Evolutionary conservation across 2,329 filamentous ascomycete species (phyloP).

Genomic region (Coniochaeta ligniaria): DNA sequence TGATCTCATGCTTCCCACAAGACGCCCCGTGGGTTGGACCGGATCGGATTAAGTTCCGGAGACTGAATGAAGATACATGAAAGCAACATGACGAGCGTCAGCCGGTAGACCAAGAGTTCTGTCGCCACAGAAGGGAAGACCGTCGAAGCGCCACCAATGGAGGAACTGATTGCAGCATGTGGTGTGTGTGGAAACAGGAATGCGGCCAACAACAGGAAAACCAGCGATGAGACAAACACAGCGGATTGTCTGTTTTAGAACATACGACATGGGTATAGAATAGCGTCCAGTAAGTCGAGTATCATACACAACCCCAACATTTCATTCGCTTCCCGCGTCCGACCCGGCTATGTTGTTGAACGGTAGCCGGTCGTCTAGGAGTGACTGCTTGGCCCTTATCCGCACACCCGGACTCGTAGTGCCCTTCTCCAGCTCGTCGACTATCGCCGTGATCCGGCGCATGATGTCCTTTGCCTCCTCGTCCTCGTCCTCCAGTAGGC

Average conservation of each 20-base stretch:
- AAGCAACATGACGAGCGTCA: no score
- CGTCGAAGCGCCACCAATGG: no score
- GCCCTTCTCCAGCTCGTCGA: constrained; percentile 46
- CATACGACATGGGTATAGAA: neutral
- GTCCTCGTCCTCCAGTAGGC: constrained; percentile 37
- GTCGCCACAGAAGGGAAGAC: no score
- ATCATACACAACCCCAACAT: constrained; percentile 17
- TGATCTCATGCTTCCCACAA: no score
- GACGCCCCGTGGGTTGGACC: no score
- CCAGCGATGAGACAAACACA: neutral
- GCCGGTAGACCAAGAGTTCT: no score
- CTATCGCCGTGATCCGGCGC: constrained; percentile 42
- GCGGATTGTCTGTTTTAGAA: neutral
- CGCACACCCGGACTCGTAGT: constrained; percentile 67
- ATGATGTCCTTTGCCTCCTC: constrained; percentile 37
- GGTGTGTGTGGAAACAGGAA: no score
- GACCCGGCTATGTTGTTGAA: constrained; percentile 40
- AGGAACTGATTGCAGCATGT: no score
- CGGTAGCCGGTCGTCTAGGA: constrained; percentile 68
- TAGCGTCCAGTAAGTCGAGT: constrained; percentile 4
- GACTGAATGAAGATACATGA: no score
- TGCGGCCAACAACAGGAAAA: neutral
- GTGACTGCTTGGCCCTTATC: constrained; percentile 58
- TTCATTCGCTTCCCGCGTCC: constrained; percentile 25
- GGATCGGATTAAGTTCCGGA: no score